phyloP scores from a whole-genome alignment of 257 asterid species.

The Fraxinus quadrangulata region DNA sequence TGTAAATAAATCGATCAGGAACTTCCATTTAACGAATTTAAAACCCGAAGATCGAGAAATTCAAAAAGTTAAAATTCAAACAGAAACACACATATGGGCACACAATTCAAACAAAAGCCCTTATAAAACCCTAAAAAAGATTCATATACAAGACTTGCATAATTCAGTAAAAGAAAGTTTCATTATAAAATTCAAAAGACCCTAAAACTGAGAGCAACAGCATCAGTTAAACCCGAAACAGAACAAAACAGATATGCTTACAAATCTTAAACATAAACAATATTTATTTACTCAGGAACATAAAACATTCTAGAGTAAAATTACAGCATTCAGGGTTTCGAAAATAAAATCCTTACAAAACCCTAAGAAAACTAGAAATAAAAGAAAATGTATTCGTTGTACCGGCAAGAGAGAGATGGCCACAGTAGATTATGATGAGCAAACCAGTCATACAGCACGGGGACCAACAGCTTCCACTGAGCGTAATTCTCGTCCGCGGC shows the following conservation, averaged over 20 bases:
- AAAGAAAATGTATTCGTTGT: conserved; percentile 13
- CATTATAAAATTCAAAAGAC: not conserved
- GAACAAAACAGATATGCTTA: not conserved
- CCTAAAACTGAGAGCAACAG: too few relatives aligned
- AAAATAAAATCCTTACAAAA: conserved; percentile 22
- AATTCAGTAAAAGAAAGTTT: not conserved
- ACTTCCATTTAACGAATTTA: too few relatives aligned
- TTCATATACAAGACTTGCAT: not conserved
- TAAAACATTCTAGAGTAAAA: not conserved
- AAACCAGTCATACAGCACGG: conserved; percentile 78
- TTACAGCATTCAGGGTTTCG: not conserved
- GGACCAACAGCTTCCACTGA: conserved; percentile 90
- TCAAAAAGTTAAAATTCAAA: not conserved
- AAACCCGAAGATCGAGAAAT: not conserved
- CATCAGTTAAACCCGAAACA: not conserved
- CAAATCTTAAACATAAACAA: not conserved
- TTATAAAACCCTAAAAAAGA: not conserved
- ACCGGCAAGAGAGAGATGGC: conserved; percentile 82
- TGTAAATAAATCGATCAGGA: too few relatives aligned
- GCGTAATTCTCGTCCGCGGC: conserved; percentile 72
- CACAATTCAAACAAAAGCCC: not conserved
- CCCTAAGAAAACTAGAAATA: conserved; percentile 27
- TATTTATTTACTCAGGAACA: not conserved
- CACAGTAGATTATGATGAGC: conserved; percentile 62
- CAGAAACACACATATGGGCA: not conserved